Conservation (phyloP, 257 asterid species). For the Salvia hispanica region DNA sequence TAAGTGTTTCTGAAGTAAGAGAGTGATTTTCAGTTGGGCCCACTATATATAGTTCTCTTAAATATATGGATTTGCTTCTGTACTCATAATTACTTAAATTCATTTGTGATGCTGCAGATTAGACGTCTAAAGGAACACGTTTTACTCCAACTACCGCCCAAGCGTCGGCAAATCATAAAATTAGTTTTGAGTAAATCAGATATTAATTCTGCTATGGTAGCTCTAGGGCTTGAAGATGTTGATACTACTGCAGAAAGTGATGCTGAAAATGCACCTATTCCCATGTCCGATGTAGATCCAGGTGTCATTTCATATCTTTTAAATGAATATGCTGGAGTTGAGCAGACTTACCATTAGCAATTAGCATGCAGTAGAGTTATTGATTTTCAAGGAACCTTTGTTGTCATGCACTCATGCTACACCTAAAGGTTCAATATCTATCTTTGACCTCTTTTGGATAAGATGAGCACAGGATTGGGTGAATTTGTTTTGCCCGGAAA, state of each 20-base stretch:
- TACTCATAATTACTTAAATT: background rate
- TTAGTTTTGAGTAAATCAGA: constrained; percentile 69
- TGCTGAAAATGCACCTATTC: constrained; percentile 49
- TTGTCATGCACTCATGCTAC: constrained; percentile 22
- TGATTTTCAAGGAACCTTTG: constrained; percentile 9
- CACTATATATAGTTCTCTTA: background rate
- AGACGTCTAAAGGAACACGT: constrained; percentile 95
- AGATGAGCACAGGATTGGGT: background rate
- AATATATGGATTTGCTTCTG: background rate
- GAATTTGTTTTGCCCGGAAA: background rate
- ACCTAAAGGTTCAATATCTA: constrained; percentile 1
- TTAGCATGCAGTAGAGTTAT: constrained; percentile 20
- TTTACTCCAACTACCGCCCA: constrained; percentile 81
- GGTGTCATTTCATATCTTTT: constrained; percentile 39
- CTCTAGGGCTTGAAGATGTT: constrained; percentile 50
- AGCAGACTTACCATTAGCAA: background rate
- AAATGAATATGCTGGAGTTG: constrained; percentile 10
- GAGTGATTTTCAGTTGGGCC: constrained; percentile 1
- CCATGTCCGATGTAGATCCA: constrained; percentile 44
- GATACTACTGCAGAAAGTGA: constrained; percentile 46
- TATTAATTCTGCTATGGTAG: constrained; percentile 64
- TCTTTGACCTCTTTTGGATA: constrained; percentile 25
- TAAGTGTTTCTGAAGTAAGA: constrained; percentile 1
- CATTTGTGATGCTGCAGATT: constrained; percentile 53
- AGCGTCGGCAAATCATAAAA: constrained; percentile 82